These are phyloP conservation scores for Colletotrichum phormii DNA, from an alignment of 2,329 filamentous ascomycete genomes.

Conservation along the genomic window DNA sequence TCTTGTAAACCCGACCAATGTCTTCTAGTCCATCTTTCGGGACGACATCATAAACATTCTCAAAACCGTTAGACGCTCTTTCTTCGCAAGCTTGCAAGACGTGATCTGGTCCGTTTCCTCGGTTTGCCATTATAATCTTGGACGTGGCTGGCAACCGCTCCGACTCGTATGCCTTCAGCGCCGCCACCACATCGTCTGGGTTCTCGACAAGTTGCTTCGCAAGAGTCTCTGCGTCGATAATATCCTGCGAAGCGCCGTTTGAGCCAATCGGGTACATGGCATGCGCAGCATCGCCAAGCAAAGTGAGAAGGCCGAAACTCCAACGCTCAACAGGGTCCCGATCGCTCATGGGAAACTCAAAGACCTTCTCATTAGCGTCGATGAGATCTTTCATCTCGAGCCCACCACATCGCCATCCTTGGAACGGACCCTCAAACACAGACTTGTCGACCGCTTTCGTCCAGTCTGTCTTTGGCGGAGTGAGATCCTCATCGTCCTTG, in stretches of 20 bases:
- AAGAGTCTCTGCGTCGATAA: slow-evolving; percentile 24
- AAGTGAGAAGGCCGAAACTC: slow-evolving; percentile 36
- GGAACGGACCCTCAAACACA: slow-evolving; percentile 15
- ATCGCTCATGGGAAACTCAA: slow-evolving; percentile 36
- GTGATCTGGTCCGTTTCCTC: slow-evolving; percentile 21
- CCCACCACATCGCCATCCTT: slow-evolving; percentile 11
- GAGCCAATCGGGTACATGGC: slow-evolving; percentile 39
- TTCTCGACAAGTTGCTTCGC: slow-evolving; percentile 3
- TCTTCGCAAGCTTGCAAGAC: slow-evolving; percentile 24
- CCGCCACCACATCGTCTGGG: background rate
- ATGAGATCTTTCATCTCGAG: slow-evolving; percentile 22
- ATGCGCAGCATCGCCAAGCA: slow-evolving; percentile 38
- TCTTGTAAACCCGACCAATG: slow-evolving; percentile 19
- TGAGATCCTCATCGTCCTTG: slow-evolving; percentile 13
- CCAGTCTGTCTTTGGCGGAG: slow-evolving; percentile 22
- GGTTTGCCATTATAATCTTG: slow-evolving; percentile 17
- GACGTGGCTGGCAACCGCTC: slow-evolving; percentile 20
- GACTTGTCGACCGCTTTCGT: slow-evolving; percentile 22
- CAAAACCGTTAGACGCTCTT: slow-evolving; percentile 15
- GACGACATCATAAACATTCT: slow-evolving; percentile 21
- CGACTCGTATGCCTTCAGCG: slow-evolving; percentile 17
- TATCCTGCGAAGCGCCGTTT: slow-evolving; percentile 35
- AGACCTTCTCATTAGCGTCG: slow-evolving; percentile 16
- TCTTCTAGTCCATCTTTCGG: slow-evolving; percentile 15
- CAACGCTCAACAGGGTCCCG: slow-evolving; percentile 35